Percentiles rank a stretch among this genome's conserved stretches.
Conservation (phyloP, 176 grass and related monocot species). For the Musa itinerans region DNA sequence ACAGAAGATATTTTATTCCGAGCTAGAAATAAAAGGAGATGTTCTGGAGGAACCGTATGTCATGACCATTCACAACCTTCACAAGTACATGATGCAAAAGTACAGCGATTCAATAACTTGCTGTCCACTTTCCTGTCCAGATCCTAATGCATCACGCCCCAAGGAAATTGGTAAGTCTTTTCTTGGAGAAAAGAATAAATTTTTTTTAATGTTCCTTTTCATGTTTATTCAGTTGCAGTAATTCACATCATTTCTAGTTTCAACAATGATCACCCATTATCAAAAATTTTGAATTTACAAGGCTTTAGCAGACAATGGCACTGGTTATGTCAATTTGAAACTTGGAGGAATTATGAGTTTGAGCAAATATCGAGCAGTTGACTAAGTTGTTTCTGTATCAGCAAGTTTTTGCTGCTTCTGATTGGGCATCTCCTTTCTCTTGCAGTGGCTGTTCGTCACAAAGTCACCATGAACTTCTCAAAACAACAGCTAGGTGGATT, state of each 20-base stretch:
- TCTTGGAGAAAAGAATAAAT: background rate
- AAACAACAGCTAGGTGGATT: background rate
- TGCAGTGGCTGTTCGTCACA: no score
- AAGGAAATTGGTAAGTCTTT: background rate
- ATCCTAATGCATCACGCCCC: background rate
- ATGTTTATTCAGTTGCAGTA: background rate
- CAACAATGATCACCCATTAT: background rate
- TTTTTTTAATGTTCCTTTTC: background rate
- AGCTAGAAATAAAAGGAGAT: conserved; percentile 39
- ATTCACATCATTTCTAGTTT: background rate
- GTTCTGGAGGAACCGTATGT: conserved; percentile 4
- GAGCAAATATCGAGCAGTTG: background rate
- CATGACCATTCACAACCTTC: conserved; percentile 13
- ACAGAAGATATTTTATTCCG: conserved; percentile 89
- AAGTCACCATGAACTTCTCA: background rate
- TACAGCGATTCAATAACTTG: conserved; percentile 66
- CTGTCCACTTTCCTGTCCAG: conserved; percentile 25
- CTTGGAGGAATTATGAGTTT: background rate
- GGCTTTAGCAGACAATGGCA: background rate
- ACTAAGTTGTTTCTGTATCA: background rate
- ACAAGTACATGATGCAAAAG: conserved; percentile 37
- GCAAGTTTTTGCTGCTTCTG: background rate
- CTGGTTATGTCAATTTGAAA: no score
- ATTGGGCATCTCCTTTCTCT: background rate
- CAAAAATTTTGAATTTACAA: background rate